These are phyloP conservation scores for Penicillium paradoxum DNA, from an alignment of 495 filamentous ascomycete genomes.

Conservation along the genomic window DNA sequence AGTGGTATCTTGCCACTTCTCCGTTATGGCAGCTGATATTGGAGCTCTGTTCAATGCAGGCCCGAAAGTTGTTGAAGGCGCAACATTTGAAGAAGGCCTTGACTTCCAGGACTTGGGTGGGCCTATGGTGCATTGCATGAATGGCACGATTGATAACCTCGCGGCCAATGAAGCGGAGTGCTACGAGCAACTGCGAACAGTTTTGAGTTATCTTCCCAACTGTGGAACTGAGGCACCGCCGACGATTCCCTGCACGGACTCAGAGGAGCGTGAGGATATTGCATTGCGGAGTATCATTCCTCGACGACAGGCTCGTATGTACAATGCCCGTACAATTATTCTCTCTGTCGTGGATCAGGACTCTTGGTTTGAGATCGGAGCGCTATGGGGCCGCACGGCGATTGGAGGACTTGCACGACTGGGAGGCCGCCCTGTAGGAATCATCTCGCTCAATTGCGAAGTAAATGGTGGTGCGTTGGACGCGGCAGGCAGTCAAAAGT, in stretches of 20 bases:
- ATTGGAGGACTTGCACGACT: constrained; percentile 56
- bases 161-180: constrained; percentile 55
- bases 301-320: constrained; percentile 54
- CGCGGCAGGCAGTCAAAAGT: constrained; percentile 54
- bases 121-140: constrained; percentile 55
- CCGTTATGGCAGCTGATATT: constrained; percentile 60
- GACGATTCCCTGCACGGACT: constrained; percentile 41
- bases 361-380: constrained; percentile 60
- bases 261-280: constrained; percentile 40
- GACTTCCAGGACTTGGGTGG: constrained; percentile 53
- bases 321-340: constrained; percentile 53
- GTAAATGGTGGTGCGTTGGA: constrained; percentile 57
- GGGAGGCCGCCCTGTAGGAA: constrained; percentile 50
- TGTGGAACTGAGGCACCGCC: constrained; percentile 51
- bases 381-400: constrained; percentile 56
- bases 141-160: constrained; percentile 62
- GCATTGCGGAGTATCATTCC: constrained; percentile 53
- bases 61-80: constrained; percentile 56
- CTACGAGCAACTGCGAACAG: constrained; percentile 54
- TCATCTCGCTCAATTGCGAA: constrained; percentile 55
- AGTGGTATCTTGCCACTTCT: constrained; percentile 58
- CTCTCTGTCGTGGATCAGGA: constrained; percentile 48
- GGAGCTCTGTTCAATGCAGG: constrained; percentile 60
- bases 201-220: constrained; percentile 54
- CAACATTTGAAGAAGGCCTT: constrained; percentile 57